Percentiles rank a stretch among this genome's conserved stretches.
These are phyloP conservation scores for Barnettozyma californica DNA, from an alignment of 805 yeast species.

Conservation along the genomic window DNA sequence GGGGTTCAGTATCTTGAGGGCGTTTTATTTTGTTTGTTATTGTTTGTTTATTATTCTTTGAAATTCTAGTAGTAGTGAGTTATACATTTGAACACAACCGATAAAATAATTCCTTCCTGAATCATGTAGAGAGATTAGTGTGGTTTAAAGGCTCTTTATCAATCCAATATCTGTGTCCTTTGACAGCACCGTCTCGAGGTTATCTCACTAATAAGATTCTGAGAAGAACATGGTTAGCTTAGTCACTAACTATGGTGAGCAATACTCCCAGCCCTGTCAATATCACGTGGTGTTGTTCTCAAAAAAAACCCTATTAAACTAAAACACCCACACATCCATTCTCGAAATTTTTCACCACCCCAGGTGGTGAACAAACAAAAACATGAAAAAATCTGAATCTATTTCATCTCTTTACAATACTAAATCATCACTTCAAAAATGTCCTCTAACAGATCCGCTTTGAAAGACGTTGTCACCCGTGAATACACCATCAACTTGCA, in stretches of 20 bases:
- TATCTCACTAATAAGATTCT: neutral
- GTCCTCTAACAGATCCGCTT: constrained; percentile 64
- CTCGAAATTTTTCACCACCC: constrained; percentile 9
- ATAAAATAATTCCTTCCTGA: no score
- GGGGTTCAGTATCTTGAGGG: neutral
- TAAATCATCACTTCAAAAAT: constrained; percentile 20
- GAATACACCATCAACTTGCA: constrained; percentile 99
- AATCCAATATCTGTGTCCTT: neutral
- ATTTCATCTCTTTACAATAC: constrained; percentile 6
- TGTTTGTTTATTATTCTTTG: neutral
- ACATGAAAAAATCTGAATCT: constrained; percentile 2
- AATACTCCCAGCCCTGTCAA: neutral
- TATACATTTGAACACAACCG: no score
- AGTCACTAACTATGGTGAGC: neutral
- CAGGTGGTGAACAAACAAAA: constrained; percentile 1
- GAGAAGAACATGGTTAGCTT: neutral
- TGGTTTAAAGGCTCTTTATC: neutral
- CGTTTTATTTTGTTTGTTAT: neutral
- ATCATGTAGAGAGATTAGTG: neutral
- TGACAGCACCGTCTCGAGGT: neutral
- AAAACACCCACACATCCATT: constrained; percentile 15
- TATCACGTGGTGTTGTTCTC: neutral
- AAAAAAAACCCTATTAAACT: neutral
- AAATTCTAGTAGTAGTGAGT: neutral
- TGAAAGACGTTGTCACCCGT: constrained; percentile 99